These are phyloP conservation scores for Phytopythium litorale DNA, from an alignment of 352 stramenopile species.

Conservation along the genomic window DNA sequence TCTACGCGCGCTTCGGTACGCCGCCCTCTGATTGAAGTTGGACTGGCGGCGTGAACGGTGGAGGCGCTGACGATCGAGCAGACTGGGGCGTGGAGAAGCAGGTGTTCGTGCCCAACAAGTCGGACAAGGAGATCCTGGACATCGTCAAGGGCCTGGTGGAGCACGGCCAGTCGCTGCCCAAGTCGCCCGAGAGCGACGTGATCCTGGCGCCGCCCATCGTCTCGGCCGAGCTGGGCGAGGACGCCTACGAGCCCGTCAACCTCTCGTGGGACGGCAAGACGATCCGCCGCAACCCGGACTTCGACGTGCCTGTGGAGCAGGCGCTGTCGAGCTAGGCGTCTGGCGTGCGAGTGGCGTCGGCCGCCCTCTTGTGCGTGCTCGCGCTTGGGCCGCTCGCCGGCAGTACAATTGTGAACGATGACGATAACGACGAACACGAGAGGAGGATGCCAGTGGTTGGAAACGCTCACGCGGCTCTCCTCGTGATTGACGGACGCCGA, in stretches of 20 bases:
- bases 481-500: conserved; percentile 1
- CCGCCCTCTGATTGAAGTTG: background rate
- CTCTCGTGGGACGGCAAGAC: conserved; percentile 82
- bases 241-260: conserved; percentile 79
- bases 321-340: conserved; percentile 20
- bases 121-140: conserved; percentile 73
- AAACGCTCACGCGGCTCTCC: background rate
- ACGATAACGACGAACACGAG: conserved; percentile 24
- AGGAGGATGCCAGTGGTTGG: conserved; percentile 11
- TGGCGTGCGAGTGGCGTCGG: background rate
- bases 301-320: conserved; percentile 73
- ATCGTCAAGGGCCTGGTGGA: conserved; percentile 76
- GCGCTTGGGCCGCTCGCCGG: background rate
- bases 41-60: too few species aligned
- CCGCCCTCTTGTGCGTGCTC: background rate
- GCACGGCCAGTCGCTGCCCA: conserved; percentile 65
- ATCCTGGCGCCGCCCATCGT: conserved; percentile 71
- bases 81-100: conserved; percentile 86
- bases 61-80: conserved; percentile 7
- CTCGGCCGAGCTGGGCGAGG: conserved; percentile 57
- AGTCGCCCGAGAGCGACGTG: conserved; percentile 85
- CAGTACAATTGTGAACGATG: conserved; percentile 14
- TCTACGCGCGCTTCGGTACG: conserved; percentile 79
- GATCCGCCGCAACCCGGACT: conserved; percentile 77
- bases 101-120: conserved; percentile 81